These are phyloP conservation scores for Elsinoe fawcettii DNA, from an alignment of 2,329 filamentous ascomycete genomes.

Conservation along the genomic window DNA sequence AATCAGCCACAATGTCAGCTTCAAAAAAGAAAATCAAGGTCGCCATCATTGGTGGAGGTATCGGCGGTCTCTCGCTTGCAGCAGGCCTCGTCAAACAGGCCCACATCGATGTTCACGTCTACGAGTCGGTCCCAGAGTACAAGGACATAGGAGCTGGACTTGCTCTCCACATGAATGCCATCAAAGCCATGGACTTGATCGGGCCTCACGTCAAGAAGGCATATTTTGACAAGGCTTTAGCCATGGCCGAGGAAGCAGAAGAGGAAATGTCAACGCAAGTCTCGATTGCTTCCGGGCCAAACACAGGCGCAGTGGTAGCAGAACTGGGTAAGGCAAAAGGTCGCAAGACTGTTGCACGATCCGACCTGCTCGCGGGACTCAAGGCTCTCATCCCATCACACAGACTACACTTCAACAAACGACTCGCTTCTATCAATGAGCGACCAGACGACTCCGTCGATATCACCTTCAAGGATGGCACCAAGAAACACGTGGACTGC, in stretches of 20 bases:
- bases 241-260: conserved; percentile 35
- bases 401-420: conserved; percentile 39
- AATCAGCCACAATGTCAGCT: conserved; percentile 15
- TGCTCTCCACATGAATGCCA: conserved; percentile 46
- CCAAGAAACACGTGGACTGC: conserved; percentile 38
- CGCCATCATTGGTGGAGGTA: conserved; percentile 45
- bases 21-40: conserved; percentile 30
- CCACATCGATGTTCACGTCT: conserved; percentile 41
- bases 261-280: conserved; percentile 29
- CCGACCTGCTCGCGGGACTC: conserved; percentile 44
- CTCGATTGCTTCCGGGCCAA: conserved; percentile 27
- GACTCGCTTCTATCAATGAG: conserved; percentile 30
- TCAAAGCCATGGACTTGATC: conserved; percentile 40
- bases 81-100: conserved; percentile 39
- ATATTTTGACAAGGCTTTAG: conserved; percentile 42
- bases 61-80: conserved; percentile 43
- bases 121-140: conserved; percentile 42
- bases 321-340: conserved; percentile 31
- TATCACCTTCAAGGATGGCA: conserved; percentile 44
- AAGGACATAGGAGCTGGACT: conserved; percentile 44
- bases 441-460: conserved; percentile 26
- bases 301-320: conserved; percentile 37
- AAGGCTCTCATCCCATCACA: conserved; percentile 38
- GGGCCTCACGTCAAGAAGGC: conserved; percentile 35
- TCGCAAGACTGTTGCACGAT: conserved; percentile 35